Evolutionary conservation across 2,329 filamentous ascomycete genomes (phyloP).

Genomic region (Clathrospora elynae): DNA sequence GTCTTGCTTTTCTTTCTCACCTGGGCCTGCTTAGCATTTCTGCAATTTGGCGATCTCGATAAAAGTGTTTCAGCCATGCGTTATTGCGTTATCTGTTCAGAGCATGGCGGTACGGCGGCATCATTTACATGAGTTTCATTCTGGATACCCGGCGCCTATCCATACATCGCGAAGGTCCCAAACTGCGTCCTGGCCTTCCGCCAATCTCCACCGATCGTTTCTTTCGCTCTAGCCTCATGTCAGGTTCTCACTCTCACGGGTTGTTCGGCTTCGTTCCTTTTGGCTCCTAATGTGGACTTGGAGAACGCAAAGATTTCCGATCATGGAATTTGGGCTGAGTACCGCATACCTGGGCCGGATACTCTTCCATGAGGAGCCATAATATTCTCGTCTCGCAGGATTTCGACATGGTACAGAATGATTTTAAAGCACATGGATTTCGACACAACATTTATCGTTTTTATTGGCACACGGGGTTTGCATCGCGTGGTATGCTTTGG

Average conservation of each 20-base stretch:
- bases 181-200: slow-evolving; percentile 27
- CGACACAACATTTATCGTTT: slow-evolving; percentile 15
- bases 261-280: too few species aligned
- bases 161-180: slow-evolving; percentile 24
- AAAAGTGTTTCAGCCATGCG: slow-evolving; percentile 43
- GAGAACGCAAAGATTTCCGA: too few species aligned
- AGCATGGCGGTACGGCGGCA: slow-evolving; percentile 24
- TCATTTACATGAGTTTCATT: slow-evolving; percentile 27
- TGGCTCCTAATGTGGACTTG: too few species aligned
- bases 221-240: slow-evolving; percentile 16
- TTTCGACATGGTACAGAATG: slow-evolving; percentile 17
- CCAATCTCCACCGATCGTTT: slow-evolving; percentile 12
- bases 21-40: slow-evolving; percentile 14
- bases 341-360: too few species aligned
- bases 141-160: slow-evolving; percentile 40
- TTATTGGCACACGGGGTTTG: slow-evolving; percentile 32
- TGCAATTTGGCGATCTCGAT: slow-evolving; percentile 23
- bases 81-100: slow-evolving; percentile 20
- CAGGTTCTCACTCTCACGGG: too few species aligned
- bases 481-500: slow-evolving; percentile 39
- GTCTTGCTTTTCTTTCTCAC: slow-evolving; percentile 7
- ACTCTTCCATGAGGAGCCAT: too few species aligned
- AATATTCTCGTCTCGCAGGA: too few species aligned
- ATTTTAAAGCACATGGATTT: slow-evolving; percentile 10
- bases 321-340: too few species aligned